These are phyloP conservation scores for Geosiphon pyriformis DNA, from an alignment of 192 early-diverging fungal genomes.

Conservation along the genomic window DNA sequence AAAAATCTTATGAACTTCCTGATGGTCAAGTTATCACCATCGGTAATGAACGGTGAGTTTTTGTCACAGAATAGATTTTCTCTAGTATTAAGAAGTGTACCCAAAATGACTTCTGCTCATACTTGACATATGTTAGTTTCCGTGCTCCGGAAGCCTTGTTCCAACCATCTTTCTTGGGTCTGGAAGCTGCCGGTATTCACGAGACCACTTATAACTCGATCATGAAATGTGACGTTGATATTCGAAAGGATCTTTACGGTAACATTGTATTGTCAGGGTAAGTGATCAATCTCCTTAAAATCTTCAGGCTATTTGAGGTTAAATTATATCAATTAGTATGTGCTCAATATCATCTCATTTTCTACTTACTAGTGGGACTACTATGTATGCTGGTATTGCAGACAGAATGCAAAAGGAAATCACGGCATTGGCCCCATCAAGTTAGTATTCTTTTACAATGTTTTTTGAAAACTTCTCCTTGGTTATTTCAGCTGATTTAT, in stretches of 20 bases:
- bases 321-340: too few relatives aligned
- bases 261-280: constrained; percentile 89
- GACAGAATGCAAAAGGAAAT: constrained; percentile 99
- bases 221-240: constrained; percentile 97
- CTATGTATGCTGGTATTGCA: constrained; percentile 96
- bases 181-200: constrained; percentile 91
- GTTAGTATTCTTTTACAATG: constrained; percentile 52
- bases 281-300: neutral
- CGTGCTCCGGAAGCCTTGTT: constrained; percentile 96
- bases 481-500: too few relatives aligned
- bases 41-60: constrained; percentile 78
- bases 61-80: neutral
- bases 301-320: too few relatives aligned
- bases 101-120: too few relatives aligned
- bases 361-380: constrained; percentile 74
- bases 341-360: too few relatives aligned
- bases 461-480: neutral
- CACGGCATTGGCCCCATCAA: constrained; percentile 87
- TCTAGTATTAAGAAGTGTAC: too few relatives aligned
- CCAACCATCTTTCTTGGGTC: constrained; percentile 90
- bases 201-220: constrained; percentile 96
- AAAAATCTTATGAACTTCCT: constrained; percentile 97
- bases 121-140: too few relatives aligned
- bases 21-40: constrained; percentile 98
- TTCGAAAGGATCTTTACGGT: constrained; percentile 91